Conservation (phyloP, 352 stramenopile genomes). For the Phytophthora pinifolia region DNA sequence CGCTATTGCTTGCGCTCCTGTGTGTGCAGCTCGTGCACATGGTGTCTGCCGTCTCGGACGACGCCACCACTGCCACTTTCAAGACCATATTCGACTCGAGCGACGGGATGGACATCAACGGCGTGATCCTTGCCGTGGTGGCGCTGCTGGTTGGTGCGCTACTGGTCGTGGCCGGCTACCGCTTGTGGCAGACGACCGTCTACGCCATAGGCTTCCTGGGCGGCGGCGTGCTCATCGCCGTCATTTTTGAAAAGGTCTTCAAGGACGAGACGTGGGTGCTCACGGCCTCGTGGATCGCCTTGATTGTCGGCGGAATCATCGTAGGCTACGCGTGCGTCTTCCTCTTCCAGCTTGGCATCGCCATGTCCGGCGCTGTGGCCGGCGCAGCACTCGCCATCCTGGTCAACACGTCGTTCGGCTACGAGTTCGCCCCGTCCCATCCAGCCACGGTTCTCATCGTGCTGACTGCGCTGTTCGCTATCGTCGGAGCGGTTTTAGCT, state of each 20-base stretch:
- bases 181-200: conserved; percentile 56
- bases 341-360: conserved; percentile 53
- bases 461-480: conserved; percentile 41
- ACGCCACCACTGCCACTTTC: conserved; percentile 28
- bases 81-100: conserved; percentile 40
- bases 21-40: conserved; percentile 9
- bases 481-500: conserved; percentile 42
- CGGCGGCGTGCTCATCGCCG: conserved; percentile 49
- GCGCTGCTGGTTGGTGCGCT: conserved; percentile 48
- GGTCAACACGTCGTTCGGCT: conserved; percentile 55
- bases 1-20: conserved; percentile 10
- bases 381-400: conserved; percentile 58
- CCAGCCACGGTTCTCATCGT: conserved; percentile 57
- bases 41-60: conserved; percentile 7
- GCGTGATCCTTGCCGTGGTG: conserved; percentile 37
- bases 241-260: conserved; percentile 57
- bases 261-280: conserved; percentile 49
- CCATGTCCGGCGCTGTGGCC: conserved; percentile 54
- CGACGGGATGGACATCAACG: conserved; percentile 37
- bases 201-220: conserved; percentile 64
- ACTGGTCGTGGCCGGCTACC: conserved; percentile 52
- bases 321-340: conserved; percentile 51
- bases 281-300: conserved; percentile 70
- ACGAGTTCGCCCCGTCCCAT: conserved; percentile 57
- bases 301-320: conserved; percentile 58